Evolutionary conservation across 2,329 filamentous ascomycete species (phyloP).

Genomic region (Talaromyces sp.): DNA sequence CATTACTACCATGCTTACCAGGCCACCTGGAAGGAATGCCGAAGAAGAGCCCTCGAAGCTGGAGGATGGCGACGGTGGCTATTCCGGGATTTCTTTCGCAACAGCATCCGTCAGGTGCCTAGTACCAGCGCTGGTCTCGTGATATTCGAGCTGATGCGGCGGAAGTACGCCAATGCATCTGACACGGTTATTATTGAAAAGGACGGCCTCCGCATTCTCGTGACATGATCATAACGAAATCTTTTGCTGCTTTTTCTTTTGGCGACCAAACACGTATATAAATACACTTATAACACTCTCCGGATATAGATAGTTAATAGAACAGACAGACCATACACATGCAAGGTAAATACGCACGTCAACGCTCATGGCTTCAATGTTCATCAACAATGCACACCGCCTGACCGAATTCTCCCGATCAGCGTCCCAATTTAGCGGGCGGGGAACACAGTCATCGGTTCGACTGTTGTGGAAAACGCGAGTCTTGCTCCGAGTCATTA

Average conservation of each 20-base stretch:
- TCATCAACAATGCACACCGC: background rate
- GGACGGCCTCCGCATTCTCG: slow-evolving; percentile 58
- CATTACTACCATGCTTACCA: slow-evolving; percentile 57
- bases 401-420: background rate
- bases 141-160: slow-evolving; percentile 58
- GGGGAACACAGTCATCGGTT: background rate
- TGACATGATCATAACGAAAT: slow-evolving; percentile 26
- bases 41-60: slow-evolving; percentile 43
- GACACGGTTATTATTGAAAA: slow-evolving; percentile 51
- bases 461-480: background rate
- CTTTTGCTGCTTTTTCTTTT: background rate
- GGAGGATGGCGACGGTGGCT: slow-evolving; percentile 54
- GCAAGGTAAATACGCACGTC: background rate
- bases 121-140: slow-evolving; percentile 60
- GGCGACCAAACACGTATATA: background rate
- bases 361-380: background rate
- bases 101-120: slow-evolving; percentile 55
- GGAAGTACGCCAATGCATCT: slow-evolving; percentile 53
- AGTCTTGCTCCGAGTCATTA: background rate
- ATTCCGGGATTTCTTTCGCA: slow-evolving; percentile 52
- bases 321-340: background rate
- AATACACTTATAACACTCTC: background rate
- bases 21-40: slow-evolving; percentile 54
- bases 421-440: background rate
- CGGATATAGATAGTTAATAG: background rate